Evolutionary conservation across 371 early-diverging fungal genomes (phyloP), one percentile per base, ranked within the genome.

Genomic region (Circinella umbellata): DNA sequence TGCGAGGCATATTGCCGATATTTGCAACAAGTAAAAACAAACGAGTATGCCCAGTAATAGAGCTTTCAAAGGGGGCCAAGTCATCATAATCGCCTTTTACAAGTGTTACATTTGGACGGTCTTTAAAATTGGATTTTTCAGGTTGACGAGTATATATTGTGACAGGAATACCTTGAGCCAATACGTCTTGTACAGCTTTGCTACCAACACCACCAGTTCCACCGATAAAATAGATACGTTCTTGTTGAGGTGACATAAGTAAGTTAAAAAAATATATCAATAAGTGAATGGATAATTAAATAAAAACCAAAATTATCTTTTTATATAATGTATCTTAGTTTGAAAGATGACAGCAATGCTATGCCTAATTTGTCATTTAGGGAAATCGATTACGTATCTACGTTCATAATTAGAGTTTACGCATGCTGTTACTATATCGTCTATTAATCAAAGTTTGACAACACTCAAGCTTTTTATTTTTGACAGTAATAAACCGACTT

Each of bases 201-300:
- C n/a, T 35, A 20, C 78, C 81, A 69, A 78, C 59, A 14, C 71
- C 61, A 36, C 79, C 79, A 38, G 81, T 76, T 15, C 69, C 79
- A 15, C 81, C 79, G 17, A 78, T 18, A 15, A 80, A 39, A 36
- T 72, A 78, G 2, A 78, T 53, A 3, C 71, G 68, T 34, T 77
- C 75, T 47, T 66, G 15, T 13, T 66, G 17, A 14, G n/a, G 51
- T 13, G 51, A 17, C 51, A 51, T 51, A 3, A 27, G 27, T 27
- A 27, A 27, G 2, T 27, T 27, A 27, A 27, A 27, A 27, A 27
- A 27, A 27, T 27, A 27, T 27, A 27, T 27, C 27, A 27, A 27
- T 27, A 27, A 27, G 27, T 27, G 2, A 47, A 47, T 11, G 15
- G 3, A 47, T 47, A 47, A 15, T 1, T 47, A 11, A 15, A 47